Evolutionary conservation across 768 basidiomycete species (phyloP).

Genomic region (Lactarius sanguifluus): DNA sequence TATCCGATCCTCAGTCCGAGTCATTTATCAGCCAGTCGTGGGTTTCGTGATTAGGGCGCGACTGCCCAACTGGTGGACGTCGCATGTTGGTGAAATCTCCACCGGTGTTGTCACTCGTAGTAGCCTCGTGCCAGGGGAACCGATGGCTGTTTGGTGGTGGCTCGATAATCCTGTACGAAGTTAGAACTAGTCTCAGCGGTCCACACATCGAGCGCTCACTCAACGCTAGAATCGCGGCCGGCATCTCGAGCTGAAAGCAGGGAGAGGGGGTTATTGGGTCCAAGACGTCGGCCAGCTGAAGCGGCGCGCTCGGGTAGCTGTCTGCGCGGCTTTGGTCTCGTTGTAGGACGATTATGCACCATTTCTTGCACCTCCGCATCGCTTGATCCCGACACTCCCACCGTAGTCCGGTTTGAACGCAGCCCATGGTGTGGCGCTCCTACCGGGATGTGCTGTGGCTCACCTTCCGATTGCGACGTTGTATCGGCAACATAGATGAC

Average conservation of each 20-base stretch:
- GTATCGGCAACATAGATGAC: neutral
- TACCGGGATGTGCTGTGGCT: neutral
- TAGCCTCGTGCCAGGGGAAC: neutral
- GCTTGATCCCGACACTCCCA: slow-evolving; percentile 1
- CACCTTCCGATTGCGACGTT: neutral
- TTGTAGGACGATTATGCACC: neutral
- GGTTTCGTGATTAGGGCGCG: slow-evolving; percentile 4
- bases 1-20: slow-evolving; percentile 23
- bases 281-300: slow-evolving; percentile 4
- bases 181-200: slow-evolving; percentile 3
- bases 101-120: neutral
- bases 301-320: neutral
- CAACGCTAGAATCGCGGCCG: slow-evolving; percentile 20
- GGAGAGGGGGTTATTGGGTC: neutral
- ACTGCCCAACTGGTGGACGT: neutral
- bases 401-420: neutral
- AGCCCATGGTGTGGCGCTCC: neutral
- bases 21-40: slow-evolving; percentile 26
- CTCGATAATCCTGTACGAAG: slow-evolving; percentile 17
- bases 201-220: slow-evolving; percentile 13
- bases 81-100: neutral
- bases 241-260: neutral
- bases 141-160: neutral
- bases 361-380: neutral
- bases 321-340: slow-evolving; percentile 16